phyloP scores from a whole-genome alignment of 164 flowering plant genomes.

The Berberis thunbergii region DNA sequence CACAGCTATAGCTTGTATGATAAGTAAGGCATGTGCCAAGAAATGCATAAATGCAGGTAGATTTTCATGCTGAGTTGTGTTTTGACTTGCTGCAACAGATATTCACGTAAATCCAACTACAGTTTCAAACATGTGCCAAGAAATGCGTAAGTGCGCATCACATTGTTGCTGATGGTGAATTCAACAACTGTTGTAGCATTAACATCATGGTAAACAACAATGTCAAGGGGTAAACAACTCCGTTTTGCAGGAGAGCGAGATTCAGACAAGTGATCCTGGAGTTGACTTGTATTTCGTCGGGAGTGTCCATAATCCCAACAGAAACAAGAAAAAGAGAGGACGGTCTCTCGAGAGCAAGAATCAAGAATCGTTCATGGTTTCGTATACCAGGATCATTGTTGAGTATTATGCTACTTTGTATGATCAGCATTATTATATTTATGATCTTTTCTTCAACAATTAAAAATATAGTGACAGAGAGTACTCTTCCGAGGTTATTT shows the following conservation, averaged over 20 bases:
- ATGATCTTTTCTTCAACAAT: no score
- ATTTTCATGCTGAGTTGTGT: neutral
- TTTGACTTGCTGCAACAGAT: neutral
- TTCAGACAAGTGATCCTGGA: slow-evolving; percentile 57
- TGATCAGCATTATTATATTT: no score
- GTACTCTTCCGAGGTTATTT: no score
- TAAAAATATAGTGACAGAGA: no score
- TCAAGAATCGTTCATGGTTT: no score
- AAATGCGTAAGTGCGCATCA: slow-evolving; percentile 8
- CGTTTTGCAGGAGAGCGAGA: slow-evolving; percentile 46
- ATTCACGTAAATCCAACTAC: neutral
- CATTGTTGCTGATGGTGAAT: slow-evolving; percentile 17
- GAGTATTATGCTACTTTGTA: no score
- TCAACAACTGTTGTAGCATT: slow-evolving; percentile 29
- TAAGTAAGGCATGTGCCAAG: neutral
- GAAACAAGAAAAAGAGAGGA: no score
- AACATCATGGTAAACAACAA: slow-evolving; percentile 71
- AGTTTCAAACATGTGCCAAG: slow-evolving; percentile 8
- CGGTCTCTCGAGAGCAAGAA: no score
- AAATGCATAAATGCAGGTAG: slow-evolving; percentile 8
- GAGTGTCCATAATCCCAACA: no score
- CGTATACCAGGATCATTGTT: no score
- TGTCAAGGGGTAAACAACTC: slow-evolving; percentile 65
- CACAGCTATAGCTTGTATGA: slow-evolving; percentile 3
- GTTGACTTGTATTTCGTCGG: slow-evolving; percentile 25